phyloP scores from a whole-genome alignment of 2,329 filamentous ascomycete species.

The Penicillium verrucosum region DNA sequence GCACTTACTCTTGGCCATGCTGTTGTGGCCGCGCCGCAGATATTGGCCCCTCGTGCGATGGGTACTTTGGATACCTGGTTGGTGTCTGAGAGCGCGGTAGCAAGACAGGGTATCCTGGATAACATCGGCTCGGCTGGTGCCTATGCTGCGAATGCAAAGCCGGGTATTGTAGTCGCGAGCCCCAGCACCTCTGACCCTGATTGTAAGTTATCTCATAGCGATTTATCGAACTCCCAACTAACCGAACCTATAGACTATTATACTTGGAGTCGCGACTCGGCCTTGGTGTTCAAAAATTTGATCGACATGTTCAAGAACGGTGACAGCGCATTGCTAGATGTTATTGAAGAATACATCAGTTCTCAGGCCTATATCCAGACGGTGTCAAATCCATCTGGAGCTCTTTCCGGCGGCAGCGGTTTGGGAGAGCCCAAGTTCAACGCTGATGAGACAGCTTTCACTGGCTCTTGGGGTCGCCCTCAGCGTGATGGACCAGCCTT shows the following conservation, averaged over 20 bases:
- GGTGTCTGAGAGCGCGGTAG: slow-evolving; percentile 45
- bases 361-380: slow-evolving; percentile 65
- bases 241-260: slow-evolving; percentile 61
- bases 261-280: slow-evolving; percentile 74
- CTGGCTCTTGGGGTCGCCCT: slow-evolving; percentile 67
- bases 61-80: slow-evolving; percentile 24
- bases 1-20: slow-evolving; percentile 19
- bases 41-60: slow-evolving; percentile 18
- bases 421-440: slow-evolving; percentile 74
- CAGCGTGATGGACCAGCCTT: slow-evolving; percentile 77
- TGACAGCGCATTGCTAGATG: slow-evolving; percentile 55
- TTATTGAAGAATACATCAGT: slow-evolving; percentile 66
- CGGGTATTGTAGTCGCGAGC: slow-evolving; percentile 55
- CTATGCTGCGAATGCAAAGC: slow-evolving; percentile 46
- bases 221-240: background rate
- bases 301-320: slow-evolving; percentile 65
- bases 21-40: slow-evolving; percentile 16
- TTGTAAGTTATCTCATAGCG: slow-evolving; percentile 38
- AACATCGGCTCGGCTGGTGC: slow-evolving; percentile 55
- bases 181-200: slow-evolving; percentile 54
- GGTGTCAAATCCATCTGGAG: slow-evolving; percentile 67
- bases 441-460: slow-evolving; percentile 62
- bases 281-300: slow-evolving; percentile 65
- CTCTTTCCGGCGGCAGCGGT: slow-evolving; percentile 44
- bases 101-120: slow-evolving; percentile 52